A percentile compares a stretch with the other conserved stretches of the same genome.
Evolutionary conservation across 2,329 filamentous ascomycete species (phyloP).

Genomic region (Botrytis byssoidea): DNA sequence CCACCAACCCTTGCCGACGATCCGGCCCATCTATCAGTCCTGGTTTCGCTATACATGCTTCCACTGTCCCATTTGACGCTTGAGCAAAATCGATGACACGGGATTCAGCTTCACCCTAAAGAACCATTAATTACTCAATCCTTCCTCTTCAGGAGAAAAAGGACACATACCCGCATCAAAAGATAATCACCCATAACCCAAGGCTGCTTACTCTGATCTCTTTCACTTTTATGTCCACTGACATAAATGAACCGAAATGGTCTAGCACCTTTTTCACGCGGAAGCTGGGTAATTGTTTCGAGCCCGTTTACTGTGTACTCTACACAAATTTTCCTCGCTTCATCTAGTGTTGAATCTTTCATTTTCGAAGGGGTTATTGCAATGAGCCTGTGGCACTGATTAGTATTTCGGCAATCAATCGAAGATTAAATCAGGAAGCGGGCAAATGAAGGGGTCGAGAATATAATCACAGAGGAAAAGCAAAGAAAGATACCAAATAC

Average conservation of each 20-base stretch:
- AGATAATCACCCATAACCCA: slow-evolving; percentile 43
- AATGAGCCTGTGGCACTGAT: slow-evolving; percentile 41
- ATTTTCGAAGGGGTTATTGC: slow-evolving; percentile 44
- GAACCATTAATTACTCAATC: background rate
- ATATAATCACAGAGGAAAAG: background rate
- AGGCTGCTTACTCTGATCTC: slow-evolving; percentile 48
- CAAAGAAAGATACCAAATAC: slow-evolving; percentile 40
- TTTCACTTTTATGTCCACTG: slow-evolving; percentile 46
- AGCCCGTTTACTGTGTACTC: slow-evolving; percentile 41
- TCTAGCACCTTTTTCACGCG: slow-evolving; percentile 25
- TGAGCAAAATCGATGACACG: slow-evolving; percentile 45
- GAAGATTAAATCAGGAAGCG: background rate
- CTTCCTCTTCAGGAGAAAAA: background rate
- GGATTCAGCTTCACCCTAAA: slow-evolving; percentile 49
- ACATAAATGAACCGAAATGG: slow-evolving; percentile 51
- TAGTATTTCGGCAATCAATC: background rate
- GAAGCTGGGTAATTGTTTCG: slow-evolving; percentile 38
- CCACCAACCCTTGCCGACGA: slow-evolving; percentile 22
- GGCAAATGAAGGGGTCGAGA: background rate
- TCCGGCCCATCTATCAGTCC: slow-evolving; percentile 44
- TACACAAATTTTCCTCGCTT: slow-evolving; percentile 44
- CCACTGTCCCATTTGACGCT: slow-evolving; percentile 41
- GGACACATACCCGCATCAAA: slow-evolving; percentile 47
- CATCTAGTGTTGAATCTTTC: slow-evolving; percentile 38
- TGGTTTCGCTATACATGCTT: slow-evolving; percentile 44